Evolutionary conservation across 345 rosid genomes (phyloP).

Genomic region (Corymbia maculata): DNA sequence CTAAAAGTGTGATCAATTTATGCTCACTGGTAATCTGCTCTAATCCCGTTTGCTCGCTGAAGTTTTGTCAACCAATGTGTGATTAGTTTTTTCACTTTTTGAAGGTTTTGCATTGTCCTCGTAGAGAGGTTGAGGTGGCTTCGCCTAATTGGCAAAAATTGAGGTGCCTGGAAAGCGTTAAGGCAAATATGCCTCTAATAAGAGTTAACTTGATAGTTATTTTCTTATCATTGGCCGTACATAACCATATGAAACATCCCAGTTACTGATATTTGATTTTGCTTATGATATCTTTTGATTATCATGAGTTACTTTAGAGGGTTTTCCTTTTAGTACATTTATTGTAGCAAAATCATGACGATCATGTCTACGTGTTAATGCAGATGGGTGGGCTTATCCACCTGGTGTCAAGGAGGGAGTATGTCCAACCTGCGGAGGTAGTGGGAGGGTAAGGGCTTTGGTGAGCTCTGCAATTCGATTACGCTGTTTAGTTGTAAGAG

Average conservation of each 20-base stretch:
- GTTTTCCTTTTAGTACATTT: not conserved
- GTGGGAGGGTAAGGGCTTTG: slow-evolving; percentile 53
- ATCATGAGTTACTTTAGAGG: not conserved
- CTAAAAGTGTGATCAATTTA: not conserved
- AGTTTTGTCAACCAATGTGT: not conserved
- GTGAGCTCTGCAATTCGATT: not conserved
- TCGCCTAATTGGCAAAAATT: not conserved
- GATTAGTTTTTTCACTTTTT: not conserved
- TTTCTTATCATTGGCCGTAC: not conserved
- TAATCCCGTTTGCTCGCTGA: not conserved
- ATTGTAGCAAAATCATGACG: not conserved
- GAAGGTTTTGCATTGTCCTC: not conserved
- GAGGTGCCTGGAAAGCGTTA: not conserved
- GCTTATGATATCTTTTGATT: not conserved
- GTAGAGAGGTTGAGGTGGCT: not conserved
- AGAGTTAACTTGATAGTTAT: not conserved
- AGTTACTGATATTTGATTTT: not conserved
- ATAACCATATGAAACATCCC: not conserved
- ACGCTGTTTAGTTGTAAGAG: not conserved
- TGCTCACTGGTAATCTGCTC: not conserved
- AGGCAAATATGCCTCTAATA: not conserved
- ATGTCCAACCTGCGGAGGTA: slow-evolving; percentile 76
- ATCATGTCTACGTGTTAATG: slow-evolving; percentile 4
- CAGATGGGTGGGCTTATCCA: slow-evolving; percentile 75
- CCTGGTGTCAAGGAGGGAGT: slow-evolving; percentile 36